Evolutionary conservation across 192 early-diverging fungal species (phyloP).

Genomic region (Coemansia sp.): DNA sequence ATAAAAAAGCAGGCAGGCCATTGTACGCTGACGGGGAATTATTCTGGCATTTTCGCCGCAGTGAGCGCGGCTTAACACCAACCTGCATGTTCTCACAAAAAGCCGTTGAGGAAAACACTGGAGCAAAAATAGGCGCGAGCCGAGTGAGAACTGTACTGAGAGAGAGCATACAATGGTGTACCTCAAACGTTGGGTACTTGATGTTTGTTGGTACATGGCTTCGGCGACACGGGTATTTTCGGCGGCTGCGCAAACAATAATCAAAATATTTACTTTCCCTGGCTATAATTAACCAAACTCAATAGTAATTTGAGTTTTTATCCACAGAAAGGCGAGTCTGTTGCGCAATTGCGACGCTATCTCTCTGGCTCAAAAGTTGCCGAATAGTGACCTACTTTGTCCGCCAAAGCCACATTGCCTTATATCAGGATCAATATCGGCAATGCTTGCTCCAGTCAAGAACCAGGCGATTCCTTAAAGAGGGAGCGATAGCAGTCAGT

Average conservation of each 20-base stretch:
- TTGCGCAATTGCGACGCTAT: background rate
- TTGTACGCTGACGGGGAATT: conserved; percentile 3
- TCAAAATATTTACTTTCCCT: background rate
- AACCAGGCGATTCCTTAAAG: background rate
- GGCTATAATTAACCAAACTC: background rate
- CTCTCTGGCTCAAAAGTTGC: background rate
- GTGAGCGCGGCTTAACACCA: background rate
- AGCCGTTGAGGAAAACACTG: background rate
- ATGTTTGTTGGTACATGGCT: background rate
- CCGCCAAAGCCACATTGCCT: background rate
- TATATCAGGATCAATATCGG: background rate
- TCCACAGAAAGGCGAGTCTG: background rate
- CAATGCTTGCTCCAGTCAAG: background rate
- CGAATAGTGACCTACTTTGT: background rate
- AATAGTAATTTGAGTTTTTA: background rate
- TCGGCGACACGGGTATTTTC: conserved; percentile 5
- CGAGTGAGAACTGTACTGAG: conserved; percentile 8
- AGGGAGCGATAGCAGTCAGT: background rate
- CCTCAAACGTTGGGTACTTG: conserved; percentile 2
- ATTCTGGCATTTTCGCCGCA: background rate
- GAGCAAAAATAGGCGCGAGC: background rate
- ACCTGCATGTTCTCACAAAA: background rate
- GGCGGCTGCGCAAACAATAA: background rate
- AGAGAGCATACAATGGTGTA: conserved; percentile 1
- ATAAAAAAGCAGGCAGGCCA: background rate